Evolutionary conservation across 257 asterid genomes (phyloP), one percentile per base, ranked within the genome.

Genomic region (Salvia hispanica): DNA sequence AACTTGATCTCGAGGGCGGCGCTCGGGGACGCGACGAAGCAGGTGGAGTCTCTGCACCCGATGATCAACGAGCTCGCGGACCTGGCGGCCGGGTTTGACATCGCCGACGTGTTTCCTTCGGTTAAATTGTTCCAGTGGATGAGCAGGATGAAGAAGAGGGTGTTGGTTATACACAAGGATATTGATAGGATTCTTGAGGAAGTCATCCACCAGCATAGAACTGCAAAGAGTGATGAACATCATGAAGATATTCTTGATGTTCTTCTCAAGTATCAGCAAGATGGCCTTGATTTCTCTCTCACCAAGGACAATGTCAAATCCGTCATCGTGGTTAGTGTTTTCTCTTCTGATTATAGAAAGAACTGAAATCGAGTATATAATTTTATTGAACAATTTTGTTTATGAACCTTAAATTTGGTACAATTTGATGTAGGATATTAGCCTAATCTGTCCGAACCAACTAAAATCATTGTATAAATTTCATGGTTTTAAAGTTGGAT

Each of bases 161-260:
- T 77, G 21, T 46, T 39, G 72, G 72, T 43, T 53, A 6, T 76
- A 3, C 79, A 74, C 39, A 2, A 2, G 3, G 33, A 70, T 36
- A 10, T 42, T 0, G 87, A 81, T 9, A 4, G 31, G 5, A 74
- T 76, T 8, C 67, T 79, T 7, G 76, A 76, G 36, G 31, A 52
- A 16, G 73, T 79, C 7, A 33, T 83, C 61, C 14, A 42, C 12
- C 82, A 79, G 0, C 78, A 76, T 16, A 13, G 52, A 46, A 3
- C 3, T 48, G 52, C 8, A 4, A 4, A 46, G 18, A 46, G n/a
- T 36, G 3, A 33, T 0, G 67, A 25, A 1, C 33, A 53, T 7
- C 25, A 70, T 1, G 69, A 78, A 31, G 79, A 70, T 78, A 44
- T 78, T 15, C 11, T 74, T 1, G 84, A 75, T 59, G 76, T 79